A percentile compares a stretch with the other conserved stretches of the same genome.
These are phyloP conservation scores for Exophiala calicioides DNA, from an alignment of 2,329 filamentous ascomycete species.

Conservation along the genomic window DNA sequence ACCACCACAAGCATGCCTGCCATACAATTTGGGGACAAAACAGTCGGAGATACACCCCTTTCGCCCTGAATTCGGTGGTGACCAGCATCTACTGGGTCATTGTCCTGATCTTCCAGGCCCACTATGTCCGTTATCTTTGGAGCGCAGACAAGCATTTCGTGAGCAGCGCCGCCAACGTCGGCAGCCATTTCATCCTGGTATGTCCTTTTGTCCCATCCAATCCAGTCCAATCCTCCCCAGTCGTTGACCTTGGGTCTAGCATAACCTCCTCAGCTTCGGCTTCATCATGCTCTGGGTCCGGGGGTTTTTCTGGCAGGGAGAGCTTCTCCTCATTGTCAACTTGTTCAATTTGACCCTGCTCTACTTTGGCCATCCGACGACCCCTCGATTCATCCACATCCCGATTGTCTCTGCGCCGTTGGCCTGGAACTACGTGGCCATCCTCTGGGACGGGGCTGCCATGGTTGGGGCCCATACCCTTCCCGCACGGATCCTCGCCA, in stretches of 20 bases:
- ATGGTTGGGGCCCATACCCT: conserved; percentile 69
- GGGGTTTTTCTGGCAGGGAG: conserved; percentile 71
- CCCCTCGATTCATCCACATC: conserved; percentile 73
- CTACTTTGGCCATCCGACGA: conserved; percentile 76
- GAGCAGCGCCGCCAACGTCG: conserved; percentile 72
- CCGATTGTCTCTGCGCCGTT: conserved; percentile 75
- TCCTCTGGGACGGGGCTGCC: conserved; percentile 88
- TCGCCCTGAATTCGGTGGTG: conserved; percentile 68
- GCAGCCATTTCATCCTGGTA: conserved; percentile 74
- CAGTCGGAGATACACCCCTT: conserved; percentile 65
- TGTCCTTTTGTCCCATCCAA: conserved; percentile 1
- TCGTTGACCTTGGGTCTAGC: conserved; percentile 35
- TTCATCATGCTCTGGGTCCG: conserved; percentile 84
- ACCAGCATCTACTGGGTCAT: conserved; percentile 68
- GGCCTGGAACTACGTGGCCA: conserved; percentile 80
- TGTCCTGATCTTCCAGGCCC: conserved; percentile 63
- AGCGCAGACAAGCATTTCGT: conserved; percentile 63
- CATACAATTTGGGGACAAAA: conserved; percentile 77
- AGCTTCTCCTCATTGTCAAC: conserved; percentile 75
- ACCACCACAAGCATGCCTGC: conserved; percentile 49
- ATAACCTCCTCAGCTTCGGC: conserved; percentile 79
- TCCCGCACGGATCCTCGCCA: conserved; percentile 76
- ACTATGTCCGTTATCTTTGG: conserved; percentile 77
- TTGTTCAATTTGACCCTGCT: conserved; percentile 76
- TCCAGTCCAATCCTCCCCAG: background rate